Evolutionary conservation across 2,329 filamentous ascomycete species (phyloP), one percentile per base, ranked within the genome.

Genomic region (Xylaria digitata): DNA sequence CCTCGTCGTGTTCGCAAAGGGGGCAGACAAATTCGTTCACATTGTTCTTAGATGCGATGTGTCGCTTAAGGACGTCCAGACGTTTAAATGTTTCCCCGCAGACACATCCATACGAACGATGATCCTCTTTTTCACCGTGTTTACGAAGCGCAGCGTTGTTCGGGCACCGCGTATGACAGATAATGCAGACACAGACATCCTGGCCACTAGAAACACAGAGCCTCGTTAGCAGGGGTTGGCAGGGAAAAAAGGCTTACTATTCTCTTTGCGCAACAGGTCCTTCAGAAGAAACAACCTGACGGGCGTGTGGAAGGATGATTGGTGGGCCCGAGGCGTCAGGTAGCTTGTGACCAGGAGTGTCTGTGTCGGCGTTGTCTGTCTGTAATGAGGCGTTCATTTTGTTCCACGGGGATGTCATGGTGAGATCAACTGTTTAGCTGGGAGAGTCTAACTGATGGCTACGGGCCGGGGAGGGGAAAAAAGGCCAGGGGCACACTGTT

Each of bases 71-170:
- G n/a, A 30, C 61, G 32, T 69, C 63, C 11, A 61, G 40, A 19
- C 68, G 62, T 17, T 42, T 61, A 40, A 66, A 71, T 11, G 43
- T 53, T 6, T 32, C 7, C 2, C 69, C 69, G 21, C 70, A 71
- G 17, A 49, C 49, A 43, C 69, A 72, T 17, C 56, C 66, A 21
- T 65, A 70, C 9, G 67, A 58, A 3, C 26, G n/a, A 13, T 71
- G 69, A 8, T 15, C 7, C 19, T 45, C 32, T 7, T 26, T 13
- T 45, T 50, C 23, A 8, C 59, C 66, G 52, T 68, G 66, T 19
- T 58, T 32, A 19, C 53, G 52, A 6, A 66, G 63, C 13, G 57
- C 30, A 21, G 6, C 45, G 48, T 53, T 26, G 49, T 62, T 68
- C 2, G 37, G 21, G 43, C 53, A 68, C 23, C 5, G 17, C 5